Evolutionary conservation across 164 flowering plant genomes (phyloP), one percentile per base, ranked within the genome.

Genomic region (Vitis amurensis): DNA sequence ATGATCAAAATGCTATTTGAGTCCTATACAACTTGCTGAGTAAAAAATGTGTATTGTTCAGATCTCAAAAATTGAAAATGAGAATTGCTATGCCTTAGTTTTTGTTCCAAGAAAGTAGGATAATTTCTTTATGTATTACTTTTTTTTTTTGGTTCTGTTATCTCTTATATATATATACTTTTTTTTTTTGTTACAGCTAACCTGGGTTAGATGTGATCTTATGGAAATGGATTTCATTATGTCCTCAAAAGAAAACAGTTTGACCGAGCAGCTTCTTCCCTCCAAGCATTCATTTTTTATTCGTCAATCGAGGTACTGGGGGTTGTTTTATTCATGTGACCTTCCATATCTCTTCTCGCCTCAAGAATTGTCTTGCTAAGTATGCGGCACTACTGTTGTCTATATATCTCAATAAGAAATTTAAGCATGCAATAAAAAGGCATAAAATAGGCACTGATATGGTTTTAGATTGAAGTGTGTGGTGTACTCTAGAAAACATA

Each of bases 281-380:
- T 11, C 69, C 29, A 72, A 66, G 51, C 72, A 72, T 56, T 62
- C 73, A 15, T 71, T 74, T 61, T 84, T 88, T 66, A 82, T 91
- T 71, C 83, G 85, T 19, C 81, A 87, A 73, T 84, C 88, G 56
- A 91, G 97, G 97, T 91, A 79, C 74, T 47, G 8, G 49, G n/a
- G 17, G 11, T 15, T 47, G 12, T 63, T 27, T 12, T 19, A 19
- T 19, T 19, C 23, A 19, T 19, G 23, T 52, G 53, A 59, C 16
- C 11, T 66, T 47, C 60, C 52, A 56, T 27, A 30, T 23, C 11
- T 31, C 49, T 6, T 16, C 29, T 61, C 16, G 16, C 49, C 11
- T 49, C 50, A 55, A 71, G 12, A 13, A 49, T 76, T 17, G 15
- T 73, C 27, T 55, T 17, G 13, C 14, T 56, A 16, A 62, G 23